phyloP scores from a whole-genome alignment of 2,329 filamentous ascomycete species.

The Aureobasidium sp. region DNA sequence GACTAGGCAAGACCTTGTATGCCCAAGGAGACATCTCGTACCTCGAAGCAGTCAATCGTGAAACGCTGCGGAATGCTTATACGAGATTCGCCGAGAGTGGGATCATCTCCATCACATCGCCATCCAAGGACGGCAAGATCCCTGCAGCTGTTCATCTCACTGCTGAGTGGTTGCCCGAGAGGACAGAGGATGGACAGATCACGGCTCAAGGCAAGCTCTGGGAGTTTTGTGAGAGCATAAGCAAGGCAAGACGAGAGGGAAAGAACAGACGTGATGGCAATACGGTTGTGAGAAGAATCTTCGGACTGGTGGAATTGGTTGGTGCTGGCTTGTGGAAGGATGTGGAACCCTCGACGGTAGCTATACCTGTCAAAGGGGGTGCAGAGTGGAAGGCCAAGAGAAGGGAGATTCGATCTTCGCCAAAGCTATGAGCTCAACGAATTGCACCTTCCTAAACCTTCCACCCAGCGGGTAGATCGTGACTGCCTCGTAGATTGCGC shows the following conservation, averaged over 20 bases:
- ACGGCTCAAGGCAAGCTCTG: conserved; percentile 69
- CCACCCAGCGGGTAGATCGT: too few relatives aligned
- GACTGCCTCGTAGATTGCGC: too few relatives aligned
- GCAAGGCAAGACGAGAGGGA: conserved; percentile 72
- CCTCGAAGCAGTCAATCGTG: conserved; percentile 97
- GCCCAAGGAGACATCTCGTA: conserved; percentile 96
- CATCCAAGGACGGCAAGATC: conserved; percentile 55
- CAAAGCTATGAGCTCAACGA: neutral
- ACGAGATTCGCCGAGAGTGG: conserved; percentile 82
- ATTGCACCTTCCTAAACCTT: neutral
- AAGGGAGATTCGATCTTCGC: conserved; percentile 1
- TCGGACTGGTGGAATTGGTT: conserved; percentile 66
- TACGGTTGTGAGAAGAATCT: conserved; percentile 74
- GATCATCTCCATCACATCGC: conserved; percentile 63
- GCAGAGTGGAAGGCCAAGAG: conserved; percentile 5
- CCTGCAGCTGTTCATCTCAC: conserved; percentile 59
- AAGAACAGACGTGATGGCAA: conserved; percentile 94
- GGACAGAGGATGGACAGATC: conserved; percentile 57
- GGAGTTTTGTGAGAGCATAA: conserved; percentile 87
- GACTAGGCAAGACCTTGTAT: conserved; percentile 92
- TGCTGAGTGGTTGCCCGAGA: conserved; percentile 44
- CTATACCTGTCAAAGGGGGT: neutral
- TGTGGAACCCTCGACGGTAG: neutral
- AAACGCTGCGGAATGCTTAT: conserved; percentile 91
- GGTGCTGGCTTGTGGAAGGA: conserved; percentile 57